These are phyloP conservation scores for Xylaria hypoxylon DNA, from an alignment of 2,329 filamentous ascomycete species.

Conservation along the genomic window DNA sequence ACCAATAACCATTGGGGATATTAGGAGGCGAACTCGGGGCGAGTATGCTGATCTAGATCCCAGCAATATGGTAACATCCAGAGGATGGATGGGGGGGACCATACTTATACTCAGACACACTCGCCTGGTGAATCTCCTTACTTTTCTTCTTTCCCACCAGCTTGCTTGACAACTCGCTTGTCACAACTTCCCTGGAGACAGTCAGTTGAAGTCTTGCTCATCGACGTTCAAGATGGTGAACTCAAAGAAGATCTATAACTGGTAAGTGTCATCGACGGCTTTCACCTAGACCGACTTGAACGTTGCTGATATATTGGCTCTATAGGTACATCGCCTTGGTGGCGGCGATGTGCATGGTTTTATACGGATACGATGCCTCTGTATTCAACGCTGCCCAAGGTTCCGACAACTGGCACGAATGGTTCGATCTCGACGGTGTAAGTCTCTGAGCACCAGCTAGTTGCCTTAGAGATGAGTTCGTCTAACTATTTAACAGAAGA, in stretches of 20 bases:
- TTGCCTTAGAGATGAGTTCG: not conserved
- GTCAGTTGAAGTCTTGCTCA: constrained; percentile 27
- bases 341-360: constrained; percentile 78
- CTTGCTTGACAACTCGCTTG: constrained; percentile 14
- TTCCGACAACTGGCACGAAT: constrained; percentile 73
- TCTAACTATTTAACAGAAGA: constrained; percentile 46
- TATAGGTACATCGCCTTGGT: constrained; percentile 75
- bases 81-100: constrained; percentile 9
- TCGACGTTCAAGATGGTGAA: constrained; percentile 50
- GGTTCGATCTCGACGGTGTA: constrained; percentile 64
- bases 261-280: constrained; percentile 47
- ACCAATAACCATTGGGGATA: constrained; percentile 20
- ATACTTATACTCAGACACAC: constrained; percentile 20
- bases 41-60: constrained; percentile 19
- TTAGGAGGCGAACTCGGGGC: constrained; percentile 12
- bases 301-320: not conserved
- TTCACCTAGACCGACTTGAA: constrained; percentile 8
- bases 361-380: constrained; percentile 80
- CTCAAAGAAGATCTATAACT: constrained; percentile 59
- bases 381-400: constrained; percentile 79
- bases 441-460: constrained; percentile 23
- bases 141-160: constrained; percentile 1
- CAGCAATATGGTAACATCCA: constrained; percentile 14
- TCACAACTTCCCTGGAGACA: not conserved
- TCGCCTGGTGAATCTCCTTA: not conserved